A percentile compares a stretch with the other conserved stretches of the same genome.
Conservation (phyloP, 2,329 filamentous ascomycete genomes). For the Phaeomoniella chlamydospora region DNA sequence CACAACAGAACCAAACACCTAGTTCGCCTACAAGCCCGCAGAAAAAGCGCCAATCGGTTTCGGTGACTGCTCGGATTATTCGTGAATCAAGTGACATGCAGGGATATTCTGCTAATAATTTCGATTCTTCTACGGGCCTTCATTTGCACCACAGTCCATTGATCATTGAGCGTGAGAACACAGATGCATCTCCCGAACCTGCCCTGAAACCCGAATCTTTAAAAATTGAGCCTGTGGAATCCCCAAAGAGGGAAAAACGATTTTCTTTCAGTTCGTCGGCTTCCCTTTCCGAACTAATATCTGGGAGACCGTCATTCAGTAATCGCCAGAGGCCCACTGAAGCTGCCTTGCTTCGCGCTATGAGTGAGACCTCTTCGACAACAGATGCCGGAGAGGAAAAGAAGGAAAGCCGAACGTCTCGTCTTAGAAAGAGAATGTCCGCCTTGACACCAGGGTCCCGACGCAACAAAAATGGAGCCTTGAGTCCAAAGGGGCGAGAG, state of each 20-base stretch:
- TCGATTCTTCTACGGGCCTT: slow-evolving; percentile 13
- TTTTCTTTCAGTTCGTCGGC: slow-evolving; percentile 24
- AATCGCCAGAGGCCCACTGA: slow-evolving; percentile 20
- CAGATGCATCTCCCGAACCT: slow-evolving; percentile 15
- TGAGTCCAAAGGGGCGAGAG: slow-evolving; percentile 21
- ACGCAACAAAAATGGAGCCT: slow-evolving; percentile 9
- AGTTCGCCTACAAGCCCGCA: slow-evolving; percentile 11
- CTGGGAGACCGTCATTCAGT: slow-evolving; percentile 22
- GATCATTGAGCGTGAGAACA: slow-evolving; percentile 50
- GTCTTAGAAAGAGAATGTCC: slow-evolving; percentile 55
- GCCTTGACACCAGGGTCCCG: slow-evolving; percentile 34
- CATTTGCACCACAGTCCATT: slow-evolving; percentile 42
- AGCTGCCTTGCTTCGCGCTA: slow-evolving; percentile 13
- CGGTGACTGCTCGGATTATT: slow-evolving; percentile 73
- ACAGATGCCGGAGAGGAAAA: slow-evolving; percentile 29
- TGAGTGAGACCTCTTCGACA: slow-evolving; percentile 18
- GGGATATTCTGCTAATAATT: neutral
- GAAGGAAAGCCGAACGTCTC: slow-evolving; percentile 41
- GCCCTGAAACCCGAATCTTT: slow-evolving; percentile 7
- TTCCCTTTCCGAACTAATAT: slow-evolving; percentile 22
- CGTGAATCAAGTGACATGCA: slow-evolving; percentile 36
- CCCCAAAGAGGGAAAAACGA: slow-evolving; percentile 16
- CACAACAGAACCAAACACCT: neutral
- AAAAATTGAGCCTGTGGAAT: neutral
- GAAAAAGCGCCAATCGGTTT: slow-evolving; percentile 51